Base-by-base conservation (phyloP, 805 yeast species). In the Lachancea kluyveri region DNA sequence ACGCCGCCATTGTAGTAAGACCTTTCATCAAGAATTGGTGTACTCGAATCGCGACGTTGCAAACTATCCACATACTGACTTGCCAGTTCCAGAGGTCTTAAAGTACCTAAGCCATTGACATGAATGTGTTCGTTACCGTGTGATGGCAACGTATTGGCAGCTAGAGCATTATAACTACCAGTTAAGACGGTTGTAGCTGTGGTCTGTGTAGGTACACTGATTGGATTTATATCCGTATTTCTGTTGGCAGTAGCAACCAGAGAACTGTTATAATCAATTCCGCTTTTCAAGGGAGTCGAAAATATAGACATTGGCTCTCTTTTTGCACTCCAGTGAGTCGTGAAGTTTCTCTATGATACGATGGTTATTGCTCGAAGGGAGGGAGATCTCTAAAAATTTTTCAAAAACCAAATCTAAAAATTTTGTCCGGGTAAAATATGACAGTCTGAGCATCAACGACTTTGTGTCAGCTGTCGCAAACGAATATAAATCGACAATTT, bases 1-100 rank as follows among this genome's bases (percentile, higher is more conserved):
- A 76, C 77, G 29, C 80, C 72, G 43, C 71, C 69, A 24, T 76
- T 74, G 28, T 73, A 62, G 37, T 60, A 62, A 0, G 63, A 53
- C 26, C 61, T 53, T 38, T 62, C 64, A 65, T 82, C 64, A 59
- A 72, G 48, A 60, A 76, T 36, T 59, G 72, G 48, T 64, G 88
- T 37, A 59, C 68, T 65, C 54, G 72, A 57, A 70, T 76, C 68
- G 65, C 83, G 53, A 59, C 73, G 47, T 58, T 73, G 51, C 59
- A 79, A 50, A 62, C 71, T 58, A 21, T 76, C 67, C 35, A 82
- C 70, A 54, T 74, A 79, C 53, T 76, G 76, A 30, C 74, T 67
- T 1, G 87, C 84, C 35, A 82, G 56, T 39, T 72, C 68, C 30
- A 64, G 43, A 4, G 69, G 68, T 13, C 60, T 54, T n/a, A 46